Conservation (phyloP, 495 filamentous ascomycete species). For the Daldinia concentrica region DNA sequence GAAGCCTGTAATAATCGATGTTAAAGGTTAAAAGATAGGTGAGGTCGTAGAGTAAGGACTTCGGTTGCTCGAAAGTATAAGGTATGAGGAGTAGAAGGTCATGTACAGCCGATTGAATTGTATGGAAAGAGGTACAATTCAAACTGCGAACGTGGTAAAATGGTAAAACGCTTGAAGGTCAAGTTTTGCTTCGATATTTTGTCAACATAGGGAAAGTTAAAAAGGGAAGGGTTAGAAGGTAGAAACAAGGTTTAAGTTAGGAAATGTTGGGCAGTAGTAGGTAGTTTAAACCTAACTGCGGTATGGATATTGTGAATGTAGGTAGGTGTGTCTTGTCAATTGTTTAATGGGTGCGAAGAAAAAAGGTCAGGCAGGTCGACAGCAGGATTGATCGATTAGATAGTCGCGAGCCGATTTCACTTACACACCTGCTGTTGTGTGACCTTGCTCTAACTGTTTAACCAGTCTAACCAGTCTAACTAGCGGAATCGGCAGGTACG, state of each 20-base stretch:
- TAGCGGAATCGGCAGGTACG: conserved; percentile 12
- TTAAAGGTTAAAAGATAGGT: not conserved
- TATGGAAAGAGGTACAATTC: not conserved
- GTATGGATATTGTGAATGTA: not conserved
- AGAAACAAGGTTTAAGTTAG: not conserved
- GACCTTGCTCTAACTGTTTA: conserved; percentile 17
- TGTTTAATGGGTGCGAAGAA: conserved; percentile 6
- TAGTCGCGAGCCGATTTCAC: conserved; percentile 29
- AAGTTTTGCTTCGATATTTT: not conserved
- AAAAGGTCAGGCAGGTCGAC: not conserved
- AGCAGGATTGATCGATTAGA: not conserved
- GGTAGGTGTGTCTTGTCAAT: not conserved
- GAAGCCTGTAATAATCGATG: not conserved
- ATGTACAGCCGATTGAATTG: not conserved
- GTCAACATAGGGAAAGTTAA: not conserved
- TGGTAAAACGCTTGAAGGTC: not conserved
- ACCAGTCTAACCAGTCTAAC: not conserved
- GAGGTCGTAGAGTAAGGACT: not conserved
- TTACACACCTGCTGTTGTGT: conserved; percentile 22
- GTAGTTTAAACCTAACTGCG: not conserved
- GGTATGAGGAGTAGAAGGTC: conserved; percentile 2
- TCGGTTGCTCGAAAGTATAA: not conserved
- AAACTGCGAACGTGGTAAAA: not conserved
- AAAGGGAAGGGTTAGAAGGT: not conserved
- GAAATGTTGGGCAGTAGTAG: not conserved